These are phyloP conservation scores for Tuber calosporum DNA, from an alignment of 495 filamentous ascomycete genomes.

Conservation along the genomic window DNA sequence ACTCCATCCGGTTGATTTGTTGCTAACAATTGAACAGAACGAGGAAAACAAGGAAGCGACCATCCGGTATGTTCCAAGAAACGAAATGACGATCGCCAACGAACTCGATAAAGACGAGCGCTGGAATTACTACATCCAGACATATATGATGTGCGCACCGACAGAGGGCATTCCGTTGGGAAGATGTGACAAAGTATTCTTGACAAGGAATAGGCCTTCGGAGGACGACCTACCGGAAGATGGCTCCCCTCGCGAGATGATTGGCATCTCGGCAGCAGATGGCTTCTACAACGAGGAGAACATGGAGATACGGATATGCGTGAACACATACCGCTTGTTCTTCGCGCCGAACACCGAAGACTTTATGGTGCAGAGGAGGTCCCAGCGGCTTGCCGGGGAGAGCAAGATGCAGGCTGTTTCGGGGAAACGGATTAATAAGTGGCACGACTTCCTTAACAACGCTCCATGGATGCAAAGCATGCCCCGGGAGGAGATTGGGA, in stretches of 20 bases:
- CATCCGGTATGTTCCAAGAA: slow-evolving; percentile 36
- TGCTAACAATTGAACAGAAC: slow-evolving; percentile 29
- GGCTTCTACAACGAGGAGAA: slow-evolving; percentile 58
- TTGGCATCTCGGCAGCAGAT: slow-evolving; percentile 46
- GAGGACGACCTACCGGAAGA: slow-evolving; percentile 45
- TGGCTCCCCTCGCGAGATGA: slow-evolving; percentile 45
- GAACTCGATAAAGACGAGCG: slow-evolving; percentile 53
- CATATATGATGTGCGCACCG: slow-evolving; percentile 76
- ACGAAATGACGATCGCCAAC: slow-evolving; percentile 44
- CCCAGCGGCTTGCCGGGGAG: slow-evolving; percentile 26
- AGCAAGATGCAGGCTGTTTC: slow-evolving; percentile 46
- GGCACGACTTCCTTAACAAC: slow-evolving; percentile 69
- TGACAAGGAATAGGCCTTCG: slow-evolving; percentile 66
- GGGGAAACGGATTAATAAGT: slow-evolving; percentile 55
- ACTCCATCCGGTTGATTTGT: neutral
- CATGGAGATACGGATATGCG: slow-evolving; percentile 69
- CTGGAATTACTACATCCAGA: slow-evolving; percentile 92
- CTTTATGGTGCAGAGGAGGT: slow-evolving; percentile 49
- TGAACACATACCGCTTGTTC: slow-evolving; percentile 72
- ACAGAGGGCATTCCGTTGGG: slow-evolving; percentile 73
- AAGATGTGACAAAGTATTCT: slow-evolving; percentile 57
- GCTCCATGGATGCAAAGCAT: slow-evolving; percentile 61
- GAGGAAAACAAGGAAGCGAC: slow-evolving; percentile 35
- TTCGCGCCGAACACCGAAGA: slow-evolving; percentile 65
- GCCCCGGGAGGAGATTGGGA: slow-evolving; percentile 28